These are phyloP conservation scores for Acanthamoeba royreba DNA, from an alignment of 208 protist genomes.

Conservation along the genomic window DNA sequence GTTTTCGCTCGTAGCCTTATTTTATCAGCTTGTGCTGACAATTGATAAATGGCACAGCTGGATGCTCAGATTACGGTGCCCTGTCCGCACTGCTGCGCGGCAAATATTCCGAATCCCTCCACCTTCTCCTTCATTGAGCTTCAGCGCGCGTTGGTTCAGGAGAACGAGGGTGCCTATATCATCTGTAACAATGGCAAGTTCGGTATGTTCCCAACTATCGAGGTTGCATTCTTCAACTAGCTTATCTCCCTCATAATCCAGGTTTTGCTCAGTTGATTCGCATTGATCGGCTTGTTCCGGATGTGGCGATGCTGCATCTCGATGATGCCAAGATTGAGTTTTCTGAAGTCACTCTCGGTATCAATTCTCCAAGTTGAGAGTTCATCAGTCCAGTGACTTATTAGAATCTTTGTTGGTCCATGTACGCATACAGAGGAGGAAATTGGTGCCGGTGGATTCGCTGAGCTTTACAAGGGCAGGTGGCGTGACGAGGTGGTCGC, in stretches of 20 bases:
- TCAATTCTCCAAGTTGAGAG: too few relatives aligned
- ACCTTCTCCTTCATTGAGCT: constrained; percentile 22
- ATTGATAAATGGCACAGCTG: neutral
- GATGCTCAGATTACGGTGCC: neutral
- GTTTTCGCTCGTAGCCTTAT: neutral
- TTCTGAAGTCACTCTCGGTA: neutral
- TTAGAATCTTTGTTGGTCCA: neutral
- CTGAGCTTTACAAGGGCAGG: constrained; percentile 13
- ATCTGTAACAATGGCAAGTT: constrained; percentile 10
- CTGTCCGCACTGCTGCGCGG: neutral
- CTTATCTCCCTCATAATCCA: too few relatives aligned
- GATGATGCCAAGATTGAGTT: neutral
- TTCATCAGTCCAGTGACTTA: too few relatives aligned
- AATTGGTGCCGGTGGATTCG: neutral
- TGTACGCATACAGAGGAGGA: neutral
- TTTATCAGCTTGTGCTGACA: neutral
- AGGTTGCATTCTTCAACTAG: neutral
- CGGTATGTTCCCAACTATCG: neutral
- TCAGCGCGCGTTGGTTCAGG: neutral
- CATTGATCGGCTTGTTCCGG: neutral
- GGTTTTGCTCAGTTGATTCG: neutral
- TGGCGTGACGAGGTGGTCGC: constrained; percentile 12
- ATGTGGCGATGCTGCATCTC: constrained; percentile 33
- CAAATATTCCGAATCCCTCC: neutral
- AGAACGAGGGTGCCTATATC: neutral